Evolutionary conservation across 805 yeast genomes (phyloP), one percentile per base, ranked within the genome.

Genomic region (Cyberlindnera mycetangii): DNA sequence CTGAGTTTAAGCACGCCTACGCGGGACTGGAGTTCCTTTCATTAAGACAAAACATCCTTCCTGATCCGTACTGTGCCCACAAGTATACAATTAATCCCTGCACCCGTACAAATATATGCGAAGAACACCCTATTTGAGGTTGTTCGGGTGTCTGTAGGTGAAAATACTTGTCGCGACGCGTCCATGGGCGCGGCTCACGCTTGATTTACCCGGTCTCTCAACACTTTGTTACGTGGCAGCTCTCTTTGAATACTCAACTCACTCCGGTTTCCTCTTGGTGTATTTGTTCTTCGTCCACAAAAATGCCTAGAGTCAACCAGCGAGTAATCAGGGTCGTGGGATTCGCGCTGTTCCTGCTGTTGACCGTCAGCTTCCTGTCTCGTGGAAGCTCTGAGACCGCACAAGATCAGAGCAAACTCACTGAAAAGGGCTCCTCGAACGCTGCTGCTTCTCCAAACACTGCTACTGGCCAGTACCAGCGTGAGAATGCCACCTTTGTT

Each of bases 401-500:
- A n/a, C 28, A 25, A n/a, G 14, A 12, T n/a, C 7, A 25, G 28
- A n/a, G n/a, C n/a, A n/a, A n/a, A n/a, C n/a, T n/a, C n/a, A n/a
- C n/a, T n/a, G 28, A 25, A n/a, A 25, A 25, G 28, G 12, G 14
- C 28, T 12, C 12, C 28, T 12, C 12, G 7, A 10, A 22, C 28
- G 12, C 28, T 25, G 28, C 12, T n/a, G 28, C n/a, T 4, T 25
- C 28, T 25, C 14, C 28, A 4, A 7, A 12, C 12, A 11, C 28
- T 25, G 10, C 28, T 7, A 25, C 7, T 10, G 28, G 28, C 7
- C 14, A 25, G 28, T 55, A 53, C 25, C 62, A 60, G n/a, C 76
- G 76, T 55, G 81, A 75, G 45, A 82, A 79, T 61, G 96, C 95
- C 14, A 81, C 95, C 2, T 85, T 88, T 63, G 89, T 87, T n/a